Evolutionary conservation across 169 alveolate genomes (phyloP), one percentile per base, ranked within the genome.

Genomic region (Eimeria maxima): DNA sequence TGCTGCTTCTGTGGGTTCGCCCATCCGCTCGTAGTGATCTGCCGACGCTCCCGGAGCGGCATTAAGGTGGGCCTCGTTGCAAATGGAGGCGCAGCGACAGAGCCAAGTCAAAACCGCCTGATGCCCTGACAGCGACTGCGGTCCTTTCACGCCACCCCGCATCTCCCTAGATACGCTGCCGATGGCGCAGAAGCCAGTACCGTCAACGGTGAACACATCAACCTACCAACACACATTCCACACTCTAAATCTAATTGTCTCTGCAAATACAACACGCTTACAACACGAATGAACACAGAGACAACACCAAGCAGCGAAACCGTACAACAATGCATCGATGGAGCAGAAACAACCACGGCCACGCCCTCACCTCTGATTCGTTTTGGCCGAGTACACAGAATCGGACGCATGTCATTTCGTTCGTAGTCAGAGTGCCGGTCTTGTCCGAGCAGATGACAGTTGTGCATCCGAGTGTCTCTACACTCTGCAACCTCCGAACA

Each of bases 381-480:
- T 13, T 24, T 22, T 38, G 60, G 84, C 95, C 94, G 92, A 74
- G 69, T 27, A 90, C 97, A 96, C 76, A 95, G 53, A 98, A 95
- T 16, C 96, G 91, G 55, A 97, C 96, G 73, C 98, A 99, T 45
- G 99, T 96, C 99, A 99, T 99, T 95, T 98, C 99, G 96, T 99
- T 99, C 7, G 99, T 99, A 45, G 99, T 99, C 18, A 99, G 97
- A 13, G 99, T 99, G 84, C 99, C 99, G 2, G 99, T 99, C 97
- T 99, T 99, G 97, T 99, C 99, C 20, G 99, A 98, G 95, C 99
- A 99, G 74, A 99, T 99, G 44, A 99, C 99, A 0, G 99, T 99
- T 14, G 99, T 99, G 96, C 99, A 99, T 3, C 99, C 99, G 81
- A 99, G 97, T 2, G 99, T 99, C 97, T 99, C 99, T 42, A 99